A percentile compares a stretch with the other conserved stretches of the same genome.
Conservation (phyloP, 306 rosid genomes). For the Corylus americana region DNA sequence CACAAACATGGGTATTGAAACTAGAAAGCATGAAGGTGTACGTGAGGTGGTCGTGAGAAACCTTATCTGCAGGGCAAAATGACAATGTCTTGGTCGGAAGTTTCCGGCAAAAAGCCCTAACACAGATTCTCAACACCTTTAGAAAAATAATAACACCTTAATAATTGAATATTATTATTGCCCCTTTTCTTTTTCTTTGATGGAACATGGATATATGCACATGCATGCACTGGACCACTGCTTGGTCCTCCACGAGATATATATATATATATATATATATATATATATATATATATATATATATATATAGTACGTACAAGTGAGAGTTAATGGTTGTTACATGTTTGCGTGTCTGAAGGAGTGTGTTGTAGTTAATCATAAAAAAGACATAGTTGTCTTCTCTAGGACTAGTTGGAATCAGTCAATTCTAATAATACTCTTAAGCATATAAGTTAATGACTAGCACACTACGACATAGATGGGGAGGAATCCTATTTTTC, state of each 20-base stretch:
- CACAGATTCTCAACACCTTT: conserved; percentile 36
- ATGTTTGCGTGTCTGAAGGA: conserved; percentile 26
- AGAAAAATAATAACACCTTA: conserved; percentile 10
- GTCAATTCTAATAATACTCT: too few species aligned
- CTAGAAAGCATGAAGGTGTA: conserved; percentile 13
- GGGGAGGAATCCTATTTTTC: too few species aligned
- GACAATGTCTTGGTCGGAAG: conserved; percentile 45
- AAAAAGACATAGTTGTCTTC: not conserved
- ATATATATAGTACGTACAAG: conserved; percentile 16
- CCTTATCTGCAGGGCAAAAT: conserved; percentile 47
- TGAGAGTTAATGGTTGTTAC: conserved; percentile 24
- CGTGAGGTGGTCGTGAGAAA: conserved; percentile 20
- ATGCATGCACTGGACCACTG: not conserved
- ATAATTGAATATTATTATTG: conserved; percentile 49
- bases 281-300: too few species aligned
- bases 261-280: too few species aligned
- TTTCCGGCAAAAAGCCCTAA: conserved; percentile 32
- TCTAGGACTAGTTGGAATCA: too few species aligned
- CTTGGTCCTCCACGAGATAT: conserved; percentile 22
- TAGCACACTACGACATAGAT: too few species aligned
- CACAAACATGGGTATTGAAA: not conserved
- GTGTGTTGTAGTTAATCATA: conserved; percentile 21
- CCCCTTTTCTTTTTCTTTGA: conserved; percentile 37
- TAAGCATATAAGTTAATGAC: too few species aligned
- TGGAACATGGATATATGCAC: conserved; percentile 18